A percentile compares a stretch with the other conserved stretches of the same genome.
These are phyloP conservation scores for Pseudovirgaria hyperparasitica DNA, from an alignment of 2,329 filamentous ascomycete genomes.

Conservation along the genomic window DNA sequence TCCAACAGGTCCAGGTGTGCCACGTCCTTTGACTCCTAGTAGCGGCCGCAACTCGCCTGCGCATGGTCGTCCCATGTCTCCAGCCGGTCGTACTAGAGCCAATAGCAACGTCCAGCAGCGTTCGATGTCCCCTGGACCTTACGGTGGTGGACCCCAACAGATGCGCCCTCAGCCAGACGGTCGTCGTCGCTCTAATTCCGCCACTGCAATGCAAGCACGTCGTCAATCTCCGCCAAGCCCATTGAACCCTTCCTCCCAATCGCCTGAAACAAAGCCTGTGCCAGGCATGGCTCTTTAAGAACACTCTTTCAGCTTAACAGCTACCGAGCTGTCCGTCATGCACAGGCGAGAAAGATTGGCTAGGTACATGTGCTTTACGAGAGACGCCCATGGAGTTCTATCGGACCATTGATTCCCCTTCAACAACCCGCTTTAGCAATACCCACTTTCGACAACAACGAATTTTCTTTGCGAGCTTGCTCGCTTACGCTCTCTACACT, in stretches of 20 bases:
- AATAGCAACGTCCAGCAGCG: slow-evolving; percentile 26
- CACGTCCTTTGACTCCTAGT: slow-evolving; percentile 31
- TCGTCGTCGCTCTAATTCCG: slow-evolving; percentile 25
- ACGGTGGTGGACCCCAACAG: slow-evolving; percentile 20
- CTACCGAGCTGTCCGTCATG: no score
- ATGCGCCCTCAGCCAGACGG: slow-evolving; percentile 18
- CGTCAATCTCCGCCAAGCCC: slow-evolving; percentile 21
- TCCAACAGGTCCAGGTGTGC: slow-evolving; percentile 19
- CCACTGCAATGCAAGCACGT: slow-evolving; percentile 17
- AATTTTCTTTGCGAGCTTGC: no score
- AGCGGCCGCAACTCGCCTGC: slow-evolving; percentile 6
- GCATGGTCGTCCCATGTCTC: slow-evolving; percentile 6
- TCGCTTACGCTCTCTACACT: no score
- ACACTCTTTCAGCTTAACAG: no score
- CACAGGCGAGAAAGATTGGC: no score
- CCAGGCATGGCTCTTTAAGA: slow-evolving; percentile 33
- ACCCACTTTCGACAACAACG: no score
- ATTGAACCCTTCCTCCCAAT: slow-evolving; percentile 19
- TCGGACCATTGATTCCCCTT: no score
- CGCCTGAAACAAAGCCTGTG: slow-evolving; percentile 32
- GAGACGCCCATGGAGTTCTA: no score
- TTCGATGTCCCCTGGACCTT: slow-evolving; percentile 26
- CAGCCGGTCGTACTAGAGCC: slow-evolving; percentile 15
- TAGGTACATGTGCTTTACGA: no score
- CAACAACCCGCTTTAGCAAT: no score